Percentiles rank a stretch among this genome's conserved stretches.
Conservation (phyloP, 2,329 filamentous ascomycete species). For the Fusarium haematococcum region DNA sequence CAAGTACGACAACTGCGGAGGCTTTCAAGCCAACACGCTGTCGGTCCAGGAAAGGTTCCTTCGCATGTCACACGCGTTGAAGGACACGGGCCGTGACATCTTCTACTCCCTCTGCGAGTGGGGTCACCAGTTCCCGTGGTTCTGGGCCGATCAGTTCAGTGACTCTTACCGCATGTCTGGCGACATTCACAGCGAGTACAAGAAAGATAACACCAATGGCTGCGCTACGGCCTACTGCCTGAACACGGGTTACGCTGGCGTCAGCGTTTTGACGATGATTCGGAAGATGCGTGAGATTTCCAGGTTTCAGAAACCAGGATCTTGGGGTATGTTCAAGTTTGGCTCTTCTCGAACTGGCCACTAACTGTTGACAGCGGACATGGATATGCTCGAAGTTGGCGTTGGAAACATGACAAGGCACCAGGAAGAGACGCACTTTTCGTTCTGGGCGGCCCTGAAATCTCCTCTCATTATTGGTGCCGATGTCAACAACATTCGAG, state of each 20-base stretch:
- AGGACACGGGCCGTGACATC: neutral
- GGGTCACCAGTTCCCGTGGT: slow-evolving; percentile 5
- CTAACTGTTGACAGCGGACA: neutral
- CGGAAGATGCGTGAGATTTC: slow-evolving; percentile 1
- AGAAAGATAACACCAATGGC: neutral
- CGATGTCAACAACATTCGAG: neutral
- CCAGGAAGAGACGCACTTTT: neutral
- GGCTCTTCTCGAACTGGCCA: accelerated
- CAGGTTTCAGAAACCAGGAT: slow-evolving; percentile 3
- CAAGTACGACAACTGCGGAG: slow-evolving; percentile 4
- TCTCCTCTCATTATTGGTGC: slow-evolving; percentile 5
- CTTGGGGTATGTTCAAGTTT: neutral
- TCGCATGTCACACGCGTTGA: slow-evolving; percentile 3
- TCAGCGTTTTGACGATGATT: slow-evolving; percentile 3
- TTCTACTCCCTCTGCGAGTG: neutral
- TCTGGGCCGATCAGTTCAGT: slow-evolving; percentile 7
- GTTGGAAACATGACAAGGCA: neutral
- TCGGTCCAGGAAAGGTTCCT: neutral
- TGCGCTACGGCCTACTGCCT: slow-evolving; percentile 3
- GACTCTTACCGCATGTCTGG: slow-evolving; percentile 4
- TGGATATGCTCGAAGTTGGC: neutral
- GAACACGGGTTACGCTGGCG: neutral
- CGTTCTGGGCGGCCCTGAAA: neutral
- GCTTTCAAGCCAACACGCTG: slow-evolving; percentile 1
- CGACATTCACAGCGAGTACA: neutral